These are phyloP conservation scores for Kodamaea sagamina DNA, from an alignment of 805 yeast species.

Conservation along the genomic window DNA sequence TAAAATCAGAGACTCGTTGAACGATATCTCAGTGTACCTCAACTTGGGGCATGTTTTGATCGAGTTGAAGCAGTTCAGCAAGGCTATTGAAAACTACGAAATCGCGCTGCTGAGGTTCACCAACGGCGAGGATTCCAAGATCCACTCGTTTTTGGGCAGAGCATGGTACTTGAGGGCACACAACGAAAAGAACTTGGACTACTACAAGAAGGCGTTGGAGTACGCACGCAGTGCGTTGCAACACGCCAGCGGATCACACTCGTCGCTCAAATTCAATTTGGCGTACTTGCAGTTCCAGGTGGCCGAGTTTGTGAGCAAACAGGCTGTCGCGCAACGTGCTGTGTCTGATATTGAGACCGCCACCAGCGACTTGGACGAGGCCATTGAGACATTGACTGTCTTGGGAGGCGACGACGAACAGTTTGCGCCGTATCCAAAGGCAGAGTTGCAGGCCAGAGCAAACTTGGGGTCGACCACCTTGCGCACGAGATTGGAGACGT, in stretches of 20 bases:
- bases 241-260: constrained; percentile 26
- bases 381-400: constrained; percentile 58
- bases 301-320: constrained; percentile 76
- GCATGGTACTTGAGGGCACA: constrained; percentile 85
- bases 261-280: constrained; percentile 66
- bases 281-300: constrained; percentile 84
- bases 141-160: constrained; percentile 74
- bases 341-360: constrained; percentile 61
- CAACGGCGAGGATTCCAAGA: constrained; percentile 62
- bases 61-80: constrained; percentile 78
- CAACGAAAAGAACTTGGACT: constrained; percentile 63
- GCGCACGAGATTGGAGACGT: constrained; percentile 66
- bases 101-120: constrained; percentile 70
- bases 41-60: constrained; percentile 86
- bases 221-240: constrained; percentile 60
- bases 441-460: constrained; percentile 84
- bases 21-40: constrained; percentile 78
- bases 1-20: constrained; percentile 85
- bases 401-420: constrained; percentile 53
- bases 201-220: constrained; percentile 61
- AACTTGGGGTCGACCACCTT: constrained; percentile 78
- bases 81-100: constrained; percentile 88
- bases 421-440: constrained; percentile 75
- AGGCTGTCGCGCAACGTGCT: constrained; percentile 57
- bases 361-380: constrained; percentile 57